Base-by-base conservation (phyloP, 2,329 filamentous ascomycete species). In the Paracorniculantispora psalliotae region DNA sequence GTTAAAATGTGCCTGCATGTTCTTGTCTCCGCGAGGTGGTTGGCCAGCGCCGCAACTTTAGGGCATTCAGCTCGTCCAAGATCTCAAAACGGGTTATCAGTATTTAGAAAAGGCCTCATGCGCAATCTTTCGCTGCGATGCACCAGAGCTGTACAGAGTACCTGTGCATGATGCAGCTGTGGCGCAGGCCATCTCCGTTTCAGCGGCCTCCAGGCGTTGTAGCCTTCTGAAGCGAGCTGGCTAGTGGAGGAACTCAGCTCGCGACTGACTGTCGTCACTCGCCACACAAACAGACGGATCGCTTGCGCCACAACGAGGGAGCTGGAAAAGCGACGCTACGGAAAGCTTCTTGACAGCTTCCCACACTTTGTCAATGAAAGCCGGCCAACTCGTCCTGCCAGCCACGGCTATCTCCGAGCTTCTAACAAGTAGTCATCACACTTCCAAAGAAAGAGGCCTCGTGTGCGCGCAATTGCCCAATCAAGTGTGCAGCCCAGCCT, bases 301-400 rank as follows among this genome's bases (percentile, higher is more conserved):
- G 26, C 51, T 13, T 47, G 52, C 52, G 52, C 52, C 52, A 55
- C 52, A 55, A 17, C 8, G 21, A 35, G 19, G 15, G 37, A 47
- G 52, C 52, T 47, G 52, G 52, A 54, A n/a, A 21, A 19, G 33
- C 21, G 19, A 13, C 12, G 9, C 8, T 21, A 21, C 41, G 51
- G 49, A 44, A 54, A 54, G 51, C 51, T 46, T 54, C 51, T n/a
- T 54, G 39, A 23, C 17, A 23, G 37, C 26, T 21, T 54, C 26
- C 19, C 39, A 15, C 37, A n/a, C 25, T n/a, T 26, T 12, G 30
- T 10, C 19, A 19, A 8, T 4, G n/a, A n/a, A n/a, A n/a, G n/a
- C n/a, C n/a, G n/a, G n/a, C n/a, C n/a, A n/a, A n/a, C n/a, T n/a
- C n/a, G n/a, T n/a, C n/a, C n/a, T n/a, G n/a, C n/a, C n/a, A 37